These are phyloP conservation scores for Alliaria petiolata DNA, from an alignment of 345 rosid genomes.

Conservation along the genomic window DNA sequence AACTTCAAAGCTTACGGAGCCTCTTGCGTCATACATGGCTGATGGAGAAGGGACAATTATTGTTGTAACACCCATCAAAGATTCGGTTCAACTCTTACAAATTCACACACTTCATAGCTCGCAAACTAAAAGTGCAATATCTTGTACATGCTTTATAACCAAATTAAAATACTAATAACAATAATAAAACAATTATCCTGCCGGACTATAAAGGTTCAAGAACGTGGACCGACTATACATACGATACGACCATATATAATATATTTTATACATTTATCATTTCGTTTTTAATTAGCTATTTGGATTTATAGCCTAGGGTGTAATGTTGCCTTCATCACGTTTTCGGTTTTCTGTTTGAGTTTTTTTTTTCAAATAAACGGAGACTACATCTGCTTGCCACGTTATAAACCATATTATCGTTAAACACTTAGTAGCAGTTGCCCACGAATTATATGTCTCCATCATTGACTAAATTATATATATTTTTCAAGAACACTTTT, in stretches of 20 bases:
- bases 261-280: not conserved
- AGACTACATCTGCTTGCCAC: conserved; percentile 26
- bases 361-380: not conserved
- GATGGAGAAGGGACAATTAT: not conserved
- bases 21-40: conserved; percentile 7
- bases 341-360: conserved; percentile 17
- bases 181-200: conserved; percentile 7
- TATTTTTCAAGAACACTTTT: too few relatives aligned
- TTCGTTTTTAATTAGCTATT: conserved; percentile 1
- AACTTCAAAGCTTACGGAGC: not conserved
- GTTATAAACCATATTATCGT: conserved; percentile 23
- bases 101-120: not conserved
- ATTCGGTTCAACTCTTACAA: conserved; percentile 6
- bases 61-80: not conserved
- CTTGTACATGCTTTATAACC: not conserved
- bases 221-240: conserved; percentile 20
- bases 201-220: conserved; percentile 25
- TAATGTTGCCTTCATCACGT: conserved; percentile 34
- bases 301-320: not conserved
- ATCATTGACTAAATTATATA: conserved; percentile 11
- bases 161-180: not conserved
- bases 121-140: not conserved
- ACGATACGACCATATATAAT: too few relatives aligned
- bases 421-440: conserved; percentile 26
- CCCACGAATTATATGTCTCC: conserved; percentile 27